These are phyloP conservation scores for Arbutus unedo DNA, from an alignment of 148 eudicot species.

Conservation along the genomic window DNA sequence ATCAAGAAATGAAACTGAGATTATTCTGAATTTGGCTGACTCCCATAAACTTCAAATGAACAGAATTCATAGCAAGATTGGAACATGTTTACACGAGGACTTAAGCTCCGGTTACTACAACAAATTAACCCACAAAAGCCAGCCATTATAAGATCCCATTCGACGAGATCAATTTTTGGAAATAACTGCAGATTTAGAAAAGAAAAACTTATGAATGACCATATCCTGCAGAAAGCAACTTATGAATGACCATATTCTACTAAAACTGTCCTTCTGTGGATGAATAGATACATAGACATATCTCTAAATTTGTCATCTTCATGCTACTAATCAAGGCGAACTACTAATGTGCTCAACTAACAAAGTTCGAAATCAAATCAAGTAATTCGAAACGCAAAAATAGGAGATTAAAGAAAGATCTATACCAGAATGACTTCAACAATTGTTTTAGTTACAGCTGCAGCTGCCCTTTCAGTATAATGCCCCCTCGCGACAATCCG, in stretches of 20 bases:
- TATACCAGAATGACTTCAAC: slow-evolving; percentile 54
- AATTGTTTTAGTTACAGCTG: slow-evolving; percentile 41
- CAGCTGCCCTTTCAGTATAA: slow-evolving; percentile 57
- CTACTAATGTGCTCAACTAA: not conserved
- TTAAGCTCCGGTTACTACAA: not conserved
- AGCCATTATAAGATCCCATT: not conserved
- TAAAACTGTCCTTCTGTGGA: not conserved
- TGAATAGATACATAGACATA: no score
- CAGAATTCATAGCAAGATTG: not conserved
- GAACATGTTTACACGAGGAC: not conserved
- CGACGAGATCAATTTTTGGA: not conserved
- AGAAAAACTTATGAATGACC: not conserved
- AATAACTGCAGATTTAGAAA: slow-evolving; percentile 1
- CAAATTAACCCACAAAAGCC: not conserved
- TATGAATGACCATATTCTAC: not conserved
- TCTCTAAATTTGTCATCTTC: no score
- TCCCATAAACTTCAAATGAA: not conserved
- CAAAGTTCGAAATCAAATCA: not conserved
- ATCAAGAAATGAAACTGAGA: not conserved
- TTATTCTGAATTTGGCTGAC: not conserved
- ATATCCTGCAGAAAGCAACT: not conserved
- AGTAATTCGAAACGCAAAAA: not conserved
- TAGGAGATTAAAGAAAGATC: not conserved
- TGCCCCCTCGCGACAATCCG: slow-evolving; percentile 59
- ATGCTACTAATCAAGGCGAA: not conserved